Evolutionary conservation across 352 stramenopile genomes (phyloP), one percentile per base, ranked within the genome.

Genomic region (Phytopythium sindhum): DNA sequence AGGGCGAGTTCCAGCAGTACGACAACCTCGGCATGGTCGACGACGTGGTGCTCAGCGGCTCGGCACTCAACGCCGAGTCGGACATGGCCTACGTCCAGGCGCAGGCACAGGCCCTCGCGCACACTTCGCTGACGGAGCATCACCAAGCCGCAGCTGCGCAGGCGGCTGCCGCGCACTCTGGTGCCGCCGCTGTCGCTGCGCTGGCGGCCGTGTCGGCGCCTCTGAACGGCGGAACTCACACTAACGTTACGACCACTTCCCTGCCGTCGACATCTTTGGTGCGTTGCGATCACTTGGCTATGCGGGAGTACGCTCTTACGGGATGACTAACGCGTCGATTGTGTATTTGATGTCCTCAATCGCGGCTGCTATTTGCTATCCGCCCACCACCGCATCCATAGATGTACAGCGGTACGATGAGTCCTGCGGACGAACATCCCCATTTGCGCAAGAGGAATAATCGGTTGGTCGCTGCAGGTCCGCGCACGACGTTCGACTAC

Each of bases 11-110:
- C 57, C 71, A 75, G 61, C 47, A 59, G 12, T 91, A 91, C 59
- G 81, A 92, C 48, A 65, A 75, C 15, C 62, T 92, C 11, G 70
- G 78, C 14, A 88, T 88, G 63, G 75, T 91, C 51, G 83, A 90
- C 61, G 83, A 90, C 68, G 83, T 89, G 26, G 81, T 89, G 66
- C 77, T 91, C 11, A 72, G 64, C 44, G 67, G 70, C n/a, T 77
- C 79, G n/a, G 60, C 65, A 37, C 69, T 91, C 21, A 70, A 74
- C 61, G 55, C 73, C 21, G 84, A 89, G 31, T 75, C 76, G 14
- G 80, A 92, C 14, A 77, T 89, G n/a, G 62, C 70, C 3, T 92
- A 90, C 59, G 71, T 73, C 31, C 80, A 90, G 33, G 63, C 82
- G 15, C 81, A 88, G 29, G 68, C 66, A 0, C 68, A 80, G 37